Base-by-base conservation (phyloP, 2,329 filamentous ascomycete species). In the Blastomyces parvus region DNA sequence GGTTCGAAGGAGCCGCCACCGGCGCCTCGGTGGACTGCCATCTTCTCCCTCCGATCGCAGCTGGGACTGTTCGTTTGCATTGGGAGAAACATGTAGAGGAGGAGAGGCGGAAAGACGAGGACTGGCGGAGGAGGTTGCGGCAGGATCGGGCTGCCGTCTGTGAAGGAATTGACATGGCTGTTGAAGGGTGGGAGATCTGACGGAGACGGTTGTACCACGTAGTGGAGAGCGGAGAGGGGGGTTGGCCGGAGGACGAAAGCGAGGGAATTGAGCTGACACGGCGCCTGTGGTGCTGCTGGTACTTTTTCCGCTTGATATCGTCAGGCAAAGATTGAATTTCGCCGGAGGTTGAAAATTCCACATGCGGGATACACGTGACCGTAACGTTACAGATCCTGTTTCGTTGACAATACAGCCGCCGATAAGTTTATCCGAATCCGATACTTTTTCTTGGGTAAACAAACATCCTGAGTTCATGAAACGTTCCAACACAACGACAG, bases 1-100 rank as follows among this genome's bases (percentile, higher is more conserved):
- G 91, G 80, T 90, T 96, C 66, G 81, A 78, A 71, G 84, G 76
- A 63, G 81, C 78, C 62, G 82, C 81, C 63, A 71, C 66, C 61
- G 85, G 73, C 63, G 83, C 86, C 71, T 92, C 89, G 70, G 91
- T 92, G 67, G 91, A 93, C 79, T 94, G 89, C 88, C 90, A 92
- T 84, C 94, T 86, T 80, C 89, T 86, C 74, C 85, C 70, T 67
- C 46, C 60, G 25, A 74, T 69, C 67, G 64, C 63, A 64, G 65
- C 65, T 64, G 60, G 63, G 60, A 55, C 60, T 64, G 71, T 74
- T 69, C 66, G 69, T 65, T 74, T 67, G 62, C 64, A 71, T 67
- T 73, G 72, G 67, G 73, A 73, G 69, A 73, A 70, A 66, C 74
- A 74, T 74, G 76, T 71, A 67, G 74, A 68, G 68, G 74, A 69